These are phyloP conservation scores for Cicer chorassanicum DNA, from an alignment of 306 rosid genomes.

Conservation along the genomic window DNA sequence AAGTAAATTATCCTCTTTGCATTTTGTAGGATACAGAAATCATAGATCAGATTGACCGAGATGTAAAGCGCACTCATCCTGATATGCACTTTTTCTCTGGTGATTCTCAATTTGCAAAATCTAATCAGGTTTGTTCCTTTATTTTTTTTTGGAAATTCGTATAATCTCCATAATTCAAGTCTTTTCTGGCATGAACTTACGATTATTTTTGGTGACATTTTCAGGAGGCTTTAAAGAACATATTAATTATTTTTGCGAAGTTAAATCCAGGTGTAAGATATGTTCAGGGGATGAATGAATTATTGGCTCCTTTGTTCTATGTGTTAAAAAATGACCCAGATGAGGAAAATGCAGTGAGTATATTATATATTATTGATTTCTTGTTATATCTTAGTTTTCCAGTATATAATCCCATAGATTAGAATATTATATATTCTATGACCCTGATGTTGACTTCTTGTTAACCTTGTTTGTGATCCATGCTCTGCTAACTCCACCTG, in stretches of 20 bases:
- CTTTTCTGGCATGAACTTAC: slow-evolving; percentile 17
- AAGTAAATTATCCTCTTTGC: slow-evolving; percentile 41
- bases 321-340: slow-evolving; percentile 91
- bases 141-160: slow-evolving; percentile 33
- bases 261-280: slow-evolving; percentile 97
- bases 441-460: slow-evolving; percentile 18
- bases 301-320: slow-evolving; percentile 92
- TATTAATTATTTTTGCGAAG: slow-evolving; percentile 88
- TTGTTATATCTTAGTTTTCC: slow-evolving; percentile 9
- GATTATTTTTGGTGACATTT: slow-evolving; percentile 41
- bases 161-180: slow-evolving; percentile 15
- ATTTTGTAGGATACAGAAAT: slow-evolving; percentile 87
- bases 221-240: slow-evolving; percentile 88
- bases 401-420: background rate
- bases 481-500: slow-evolving; percentile 3
- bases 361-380: slow-evolving; percentile 11
- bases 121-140: slow-evolving; percentile 71
- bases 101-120: slow-evolving; percentile 83
- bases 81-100: slow-evolving; percentile 96
- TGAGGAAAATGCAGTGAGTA: slow-evolving; percentile 83
- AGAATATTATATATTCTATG: slow-evolving; percentile 3
- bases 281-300: slow-evolving; percentile 99
- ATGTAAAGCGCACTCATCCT: slow-evolving; percentile 98
- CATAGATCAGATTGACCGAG: slow-evolving; percentile 96
- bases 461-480: background rate